phyloP scores from a whole-genome alignment of 2,329 filamentous ascomycete genomes.

The Claviceps quebecensis region DNA sequence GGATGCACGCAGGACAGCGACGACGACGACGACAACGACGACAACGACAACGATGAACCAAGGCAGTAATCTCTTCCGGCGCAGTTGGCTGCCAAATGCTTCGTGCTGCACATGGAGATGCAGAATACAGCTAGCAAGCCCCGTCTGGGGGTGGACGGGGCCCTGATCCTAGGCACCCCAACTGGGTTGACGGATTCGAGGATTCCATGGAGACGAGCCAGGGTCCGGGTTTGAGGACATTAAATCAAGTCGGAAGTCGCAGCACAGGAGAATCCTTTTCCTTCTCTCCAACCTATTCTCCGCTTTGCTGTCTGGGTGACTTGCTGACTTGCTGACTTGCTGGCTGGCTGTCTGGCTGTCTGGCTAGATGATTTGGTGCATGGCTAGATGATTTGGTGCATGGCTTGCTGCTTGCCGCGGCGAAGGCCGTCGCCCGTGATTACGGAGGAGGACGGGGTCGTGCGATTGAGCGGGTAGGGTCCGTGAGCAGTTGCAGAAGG shows the following conservation, averaged over 20 bases:
- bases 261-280: slow-evolving; percentile 1
- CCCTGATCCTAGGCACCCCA: slow-evolving; percentile 2
- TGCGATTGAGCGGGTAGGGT: background rate
- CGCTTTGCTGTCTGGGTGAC: background rate
- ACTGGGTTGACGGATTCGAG: slow-evolving; percentile 3
- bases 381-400: background rate
- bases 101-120: background rate
- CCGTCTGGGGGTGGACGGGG: slow-evolving; percentile 2
- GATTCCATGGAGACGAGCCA: slow-evolving; percentile 5
- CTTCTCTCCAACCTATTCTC: background rate
- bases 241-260: slow-evolving; percentile 2
- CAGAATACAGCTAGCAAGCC: background rate
- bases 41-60: background rate
- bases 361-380: background rate
- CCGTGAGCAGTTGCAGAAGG: background rate
- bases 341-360: background rate
- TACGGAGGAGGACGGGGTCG: background rate
- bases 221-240: slow-evolving; percentile 6
- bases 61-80: background rate
- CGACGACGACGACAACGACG: background rate
- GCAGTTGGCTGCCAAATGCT: background rate
- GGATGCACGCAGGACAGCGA: background rate
- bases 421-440: background rate
- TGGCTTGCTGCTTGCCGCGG: background rate
- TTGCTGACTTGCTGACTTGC: background rate